phyloP scores from a whole-genome alignment of 441 rosid genomes.

The Croton laevigatus region DNA sequence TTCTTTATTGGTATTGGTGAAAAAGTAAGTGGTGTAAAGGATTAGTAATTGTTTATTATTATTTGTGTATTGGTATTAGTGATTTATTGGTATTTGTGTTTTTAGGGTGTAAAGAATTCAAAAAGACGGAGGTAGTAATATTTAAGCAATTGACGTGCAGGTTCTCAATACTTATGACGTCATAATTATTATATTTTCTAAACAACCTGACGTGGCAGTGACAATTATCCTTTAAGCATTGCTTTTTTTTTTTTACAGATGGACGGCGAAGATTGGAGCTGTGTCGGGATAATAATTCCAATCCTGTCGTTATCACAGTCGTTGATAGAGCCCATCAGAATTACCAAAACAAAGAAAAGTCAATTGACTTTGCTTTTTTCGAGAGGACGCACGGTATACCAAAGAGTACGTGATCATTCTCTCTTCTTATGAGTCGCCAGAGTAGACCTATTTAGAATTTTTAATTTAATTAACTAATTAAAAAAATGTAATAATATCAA shows the following conservation, averaged over 20 bases:
- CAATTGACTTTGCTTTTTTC: not conserved
- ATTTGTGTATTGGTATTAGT: too few relatives aligned
- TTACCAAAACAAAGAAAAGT: not conserved
- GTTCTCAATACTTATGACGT: not conserved
- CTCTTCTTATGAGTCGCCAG: slow-evolving; percentile 28
- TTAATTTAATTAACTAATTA: not conserved
- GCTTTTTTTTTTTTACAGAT: not conserved
- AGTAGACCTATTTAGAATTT: slow-evolving; percentile 20
- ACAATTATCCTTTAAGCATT: too few relatives aligned
- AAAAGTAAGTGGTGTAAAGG: too few relatives aligned
- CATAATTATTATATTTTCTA: not conserved
- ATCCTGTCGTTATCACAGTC: not conserved
- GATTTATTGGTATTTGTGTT: too few relatives aligned
- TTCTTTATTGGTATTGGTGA: too few relatives aligned
- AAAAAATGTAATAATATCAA: not conserved
- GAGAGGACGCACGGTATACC: not conserved
- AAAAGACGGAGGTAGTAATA: not conserved
- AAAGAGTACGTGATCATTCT: slow-evolving; percentile 21
- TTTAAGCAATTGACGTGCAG: slow-evolving; percentile 11
- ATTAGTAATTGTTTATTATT: too few relatives aligned
- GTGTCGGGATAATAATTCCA: not conserved
- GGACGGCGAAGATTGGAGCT: slow-evolving; percentile 16
- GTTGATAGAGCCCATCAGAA: not conserved
- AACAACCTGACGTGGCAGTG: slow-evolving; percentile 16
- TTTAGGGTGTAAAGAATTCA: too few relatives aligned